Percentiles rank a stretch among this genome's conserved stretches.
phyloP scores from a whole-genome alignment of 441 rosid genomes.

The Monsonia emarginata region DNA sequence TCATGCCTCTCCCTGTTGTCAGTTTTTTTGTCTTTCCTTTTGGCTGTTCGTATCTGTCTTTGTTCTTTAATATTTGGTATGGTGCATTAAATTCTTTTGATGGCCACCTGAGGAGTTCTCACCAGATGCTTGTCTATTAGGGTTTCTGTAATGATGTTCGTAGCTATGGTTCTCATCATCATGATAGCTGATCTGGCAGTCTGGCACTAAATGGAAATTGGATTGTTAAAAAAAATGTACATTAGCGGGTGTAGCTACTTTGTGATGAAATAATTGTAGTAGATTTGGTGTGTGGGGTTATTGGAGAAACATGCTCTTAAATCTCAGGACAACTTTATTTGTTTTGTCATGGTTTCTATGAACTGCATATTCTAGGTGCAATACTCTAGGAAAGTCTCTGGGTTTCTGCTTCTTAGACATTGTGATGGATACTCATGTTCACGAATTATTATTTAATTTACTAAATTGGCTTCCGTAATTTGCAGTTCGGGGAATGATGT shows the following conservation, averaged over 20 bases:
- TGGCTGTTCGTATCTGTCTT: not conserved
- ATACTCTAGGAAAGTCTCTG: not conserved
- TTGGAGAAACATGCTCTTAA: not conserved
- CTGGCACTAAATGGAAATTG: not conserved
- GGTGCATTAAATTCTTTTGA: too few relatives aligned
- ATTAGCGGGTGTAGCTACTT: not conserved
- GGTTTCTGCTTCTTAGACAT: not conserved
- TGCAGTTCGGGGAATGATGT: conserved; percentile 99
- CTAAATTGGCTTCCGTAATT: conserved; percentile 16
- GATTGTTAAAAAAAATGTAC: not conserved
- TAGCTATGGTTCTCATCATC: not conserved
- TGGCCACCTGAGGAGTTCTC: too few relatives aligned
- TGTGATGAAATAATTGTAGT: not conserved
- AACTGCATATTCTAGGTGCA: not conserved
- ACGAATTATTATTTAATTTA: conserved; percentile 1
- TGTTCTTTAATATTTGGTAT: not conserved
- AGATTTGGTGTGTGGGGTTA: not conserved
- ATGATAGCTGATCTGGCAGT: not conserved
- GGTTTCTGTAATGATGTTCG: not conserved
- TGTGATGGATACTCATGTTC: not conserved
- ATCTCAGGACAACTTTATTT: not conserved
- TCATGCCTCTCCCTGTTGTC: not conserved
- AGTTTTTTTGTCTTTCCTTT: not conserved
- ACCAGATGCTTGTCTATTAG: too few relatives aligned
- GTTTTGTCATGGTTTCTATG: not conserved